Evolutionary conservation across 352 stramenopile genomes (phyloP), one percentile per base, ranked within the genome.

Genomic region (Globisporangium perplexum): DNA sequence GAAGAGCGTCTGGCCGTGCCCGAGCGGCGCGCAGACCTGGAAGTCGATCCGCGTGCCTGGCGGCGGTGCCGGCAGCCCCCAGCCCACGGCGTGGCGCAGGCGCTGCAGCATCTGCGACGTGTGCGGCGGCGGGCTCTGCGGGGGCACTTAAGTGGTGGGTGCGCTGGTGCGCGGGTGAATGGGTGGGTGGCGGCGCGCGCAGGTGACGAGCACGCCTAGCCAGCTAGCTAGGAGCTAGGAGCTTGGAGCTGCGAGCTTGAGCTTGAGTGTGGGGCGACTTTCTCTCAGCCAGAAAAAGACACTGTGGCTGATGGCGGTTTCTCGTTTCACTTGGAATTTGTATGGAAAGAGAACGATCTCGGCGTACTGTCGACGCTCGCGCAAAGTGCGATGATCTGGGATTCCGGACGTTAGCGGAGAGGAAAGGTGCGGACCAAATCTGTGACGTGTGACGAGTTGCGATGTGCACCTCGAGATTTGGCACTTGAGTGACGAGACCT

Each of bases 1-100:
- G 65, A 86, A 92, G 48, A 94, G 61, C 49, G 74, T 90, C 66
- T 94, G 69, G 47, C 83, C 83, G 59, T 94, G 83, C 47, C 72
- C 77, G 30, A 94, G 63, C 44, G 73, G 39, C 47, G 83, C 83
- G 44, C 72, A 85, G 45, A 94, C 79, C 48, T 94, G 81, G 57
- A 94, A 94, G 56, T 92, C 82, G 36, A 94, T 72, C 39, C 83
- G 71, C 47, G 78, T 90, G 55, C 83, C 80, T 6, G 67, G 55
- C 36, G 74, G 79, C 33, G 77, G 66, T 55, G 68, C 66, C 26
- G 70, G 75, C 39, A 87, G 63, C 17, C 82, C 82, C 65, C 80
- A 90, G 50, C 79, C 79, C 26, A 93, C 81, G 47, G 77, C 80
- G 50, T 93, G 83, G 38, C 83, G 80, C 42, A 93, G 68, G 45